Evolutionary conservation across 768 basidiomycete species (phyloP).

Genomic region (Amanita pallidorosea): DNA sequence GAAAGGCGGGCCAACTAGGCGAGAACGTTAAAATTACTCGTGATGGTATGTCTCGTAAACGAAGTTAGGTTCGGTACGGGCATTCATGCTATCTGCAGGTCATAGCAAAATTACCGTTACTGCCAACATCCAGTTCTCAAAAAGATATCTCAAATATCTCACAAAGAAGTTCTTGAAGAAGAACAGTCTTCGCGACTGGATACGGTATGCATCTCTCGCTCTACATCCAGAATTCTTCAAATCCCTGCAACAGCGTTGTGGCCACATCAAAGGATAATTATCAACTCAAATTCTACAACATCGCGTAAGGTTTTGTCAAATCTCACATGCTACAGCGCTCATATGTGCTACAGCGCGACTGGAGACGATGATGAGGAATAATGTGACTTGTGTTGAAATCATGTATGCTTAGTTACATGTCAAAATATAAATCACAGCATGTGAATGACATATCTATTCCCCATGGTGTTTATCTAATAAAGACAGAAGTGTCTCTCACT

Average conservation of each 20-base stretch:
- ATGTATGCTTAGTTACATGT: background rate
- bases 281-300: slow-evolving; percentile 92
- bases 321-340: background rate
- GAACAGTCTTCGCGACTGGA: slow-evolving; percentile 92
- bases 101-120: slow-evolving; percentile 78
- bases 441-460: too few relatives aligned
- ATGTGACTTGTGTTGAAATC: background rate
- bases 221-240: slow-evolving; percentile 1
- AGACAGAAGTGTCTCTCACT: slow-evolving; percentile 16
- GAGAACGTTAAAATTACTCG: slow-evolving; percentile 81
- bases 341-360: slow-evolving; percentile 8
- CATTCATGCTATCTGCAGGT: slow-evolving; percentile 27
- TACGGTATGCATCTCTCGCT: slow-evolving; percentile 46
- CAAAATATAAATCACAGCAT: background rate
- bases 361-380: slow-evolving; percentile 22
- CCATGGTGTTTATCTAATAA: too few relatives aligned
- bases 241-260: slow-evolving; percentile 51
- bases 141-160: slow-evolving; percentile 96
- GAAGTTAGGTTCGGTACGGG: background rate
- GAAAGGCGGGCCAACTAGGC: slow-evolving; percentile 85
- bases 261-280: slow-evolving; percentile 90
- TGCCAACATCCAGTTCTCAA: slow-evolving; percentile 85
- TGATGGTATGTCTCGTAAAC: slow-evolving; percentile 45
- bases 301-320: slow-evolving; percentile 45
- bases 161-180: slow-evolving; percentile 99